Evolutionary conservation across 2,329 filamentous ascomycete species (phyloP).

Genomic region (Raffaelea deltoideospora): DNA sequence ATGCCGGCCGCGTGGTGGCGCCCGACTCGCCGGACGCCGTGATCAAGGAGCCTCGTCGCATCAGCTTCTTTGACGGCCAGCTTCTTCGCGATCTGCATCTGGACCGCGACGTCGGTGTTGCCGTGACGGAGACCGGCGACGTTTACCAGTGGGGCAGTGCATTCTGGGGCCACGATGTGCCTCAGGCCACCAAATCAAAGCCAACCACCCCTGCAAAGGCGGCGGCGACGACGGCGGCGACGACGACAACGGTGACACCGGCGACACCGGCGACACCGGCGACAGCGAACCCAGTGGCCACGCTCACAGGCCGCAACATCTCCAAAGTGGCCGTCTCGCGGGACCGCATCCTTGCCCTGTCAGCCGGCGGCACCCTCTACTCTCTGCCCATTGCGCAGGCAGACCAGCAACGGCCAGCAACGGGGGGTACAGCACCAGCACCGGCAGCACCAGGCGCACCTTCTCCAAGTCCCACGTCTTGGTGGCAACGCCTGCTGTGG

Average conservation of each 20-base stretch:
- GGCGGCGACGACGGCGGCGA: slow-evolving; percentile 31
- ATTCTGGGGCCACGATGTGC: slow-evolving; percentile 25
- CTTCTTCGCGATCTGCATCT: slow-evolving; percentile 78
- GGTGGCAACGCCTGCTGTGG: slow-evolving; percentile 56
- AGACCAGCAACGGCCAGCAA: slow-evolving; percentile 50
- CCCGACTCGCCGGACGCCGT: slow-evolving; percentile 63
- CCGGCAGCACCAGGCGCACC: neutral
- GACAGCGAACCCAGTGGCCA: slow-evolving; percentile 60
- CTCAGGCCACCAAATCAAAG: no score
- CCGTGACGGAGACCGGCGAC: slow-evolving; percentile 76
- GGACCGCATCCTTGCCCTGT: slow-evolving; percentile 71
- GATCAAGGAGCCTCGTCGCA: slow-evolving; percentile 66
- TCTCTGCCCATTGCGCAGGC: slow-evolving; percentile 63
- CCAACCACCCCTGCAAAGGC: neutral
- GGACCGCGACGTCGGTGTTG: slow-evolving; percentile 66
- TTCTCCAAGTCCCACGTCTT: slow-evolving; percentile 21
- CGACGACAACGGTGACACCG: no score
- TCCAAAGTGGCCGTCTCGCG: slow-evolving; percentile 60
- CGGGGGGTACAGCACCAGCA: slow-evolving; percentile 22
- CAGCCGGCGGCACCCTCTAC: slow-evolving; percentile 62
- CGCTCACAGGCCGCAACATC: slow-evolving; percentile 69
- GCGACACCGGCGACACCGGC: no score
- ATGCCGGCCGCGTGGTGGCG: slow-evolving; percentile 69
- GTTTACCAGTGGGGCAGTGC: slow-evolving; percentile 81
- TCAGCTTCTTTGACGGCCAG: slow-evolving; percentile 71